A percentile compares a stretch with the other conserved stretches of the same genome.
Evolutionary conservation across 2,329 filamentous ascomycete genomes (phyloP).

Genomic region (Aureobasidium sp.): DNA sequence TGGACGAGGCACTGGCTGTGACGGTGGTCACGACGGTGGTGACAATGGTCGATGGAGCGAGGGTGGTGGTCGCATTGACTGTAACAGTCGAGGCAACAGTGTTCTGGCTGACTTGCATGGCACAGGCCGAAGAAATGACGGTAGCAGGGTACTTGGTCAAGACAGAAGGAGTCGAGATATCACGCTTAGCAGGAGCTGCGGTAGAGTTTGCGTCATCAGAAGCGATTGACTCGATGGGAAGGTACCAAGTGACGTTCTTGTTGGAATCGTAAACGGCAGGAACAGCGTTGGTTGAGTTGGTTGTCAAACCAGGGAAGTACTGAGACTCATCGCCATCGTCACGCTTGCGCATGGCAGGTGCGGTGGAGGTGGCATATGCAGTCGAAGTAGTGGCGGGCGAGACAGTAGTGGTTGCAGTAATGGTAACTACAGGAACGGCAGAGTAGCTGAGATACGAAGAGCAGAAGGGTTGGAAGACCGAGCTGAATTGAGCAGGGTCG

Average conservation of each 20-base stretch:
- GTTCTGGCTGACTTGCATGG: neutral
- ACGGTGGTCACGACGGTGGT: neutral
- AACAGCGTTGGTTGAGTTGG: neutral
- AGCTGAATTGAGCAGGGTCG: slow-evolving; percentile 5
- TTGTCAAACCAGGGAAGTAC: neutral
- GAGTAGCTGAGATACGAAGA: slow-evolving; percentile 10
- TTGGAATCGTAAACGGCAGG: slow-evolving; percentile 1
- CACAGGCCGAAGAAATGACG: slow-evolving; percentile 13
- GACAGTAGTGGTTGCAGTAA: neutral
- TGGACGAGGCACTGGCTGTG: neutral
- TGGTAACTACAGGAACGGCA: neutral
- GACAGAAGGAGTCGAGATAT: slow-evolving; percentile 4
- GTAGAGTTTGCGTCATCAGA: neutral
- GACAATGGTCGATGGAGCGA: neutral
- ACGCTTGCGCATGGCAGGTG: neutral
- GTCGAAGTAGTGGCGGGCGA: neutral
- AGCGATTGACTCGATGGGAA: neutral
- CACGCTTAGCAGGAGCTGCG: neutral
- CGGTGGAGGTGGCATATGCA: neutral
- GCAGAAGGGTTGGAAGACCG: slow-evolving; percentile 15
- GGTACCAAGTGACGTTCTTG: slow-evolving; percentile 1
- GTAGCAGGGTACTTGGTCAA: slow-evolving; percentile 14
- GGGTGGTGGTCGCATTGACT: neutral
- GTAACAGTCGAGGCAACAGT: neutral
- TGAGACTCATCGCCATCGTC: neutral